Conservation (phyloP, 345 rosid genomes). For the Boechera divaricarpa region DNA sequence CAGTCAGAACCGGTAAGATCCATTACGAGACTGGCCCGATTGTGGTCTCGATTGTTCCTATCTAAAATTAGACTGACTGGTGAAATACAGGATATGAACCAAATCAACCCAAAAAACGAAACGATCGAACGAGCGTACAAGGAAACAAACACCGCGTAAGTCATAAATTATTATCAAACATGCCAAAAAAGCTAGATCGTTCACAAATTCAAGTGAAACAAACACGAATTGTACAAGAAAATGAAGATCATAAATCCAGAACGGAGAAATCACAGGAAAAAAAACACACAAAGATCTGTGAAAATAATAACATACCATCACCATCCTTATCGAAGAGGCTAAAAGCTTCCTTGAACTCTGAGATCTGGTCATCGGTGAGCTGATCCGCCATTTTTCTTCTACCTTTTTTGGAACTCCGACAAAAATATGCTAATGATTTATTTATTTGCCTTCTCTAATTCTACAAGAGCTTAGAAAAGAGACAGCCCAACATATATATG, state of each 20-base stretch:
- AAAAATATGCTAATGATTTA: background rate
- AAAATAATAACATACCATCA: constrained; percentile 47
- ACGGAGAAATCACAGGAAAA: background rate
- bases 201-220: constrained; percentile 20
- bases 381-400: constrained; percentile 55
- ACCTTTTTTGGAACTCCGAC: constrained; percentile 18
- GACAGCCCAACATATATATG: constrained; percentile 14
- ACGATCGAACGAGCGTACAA: background rate
- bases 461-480: constrained; percentile 2
- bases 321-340: constrained; percentile 60
- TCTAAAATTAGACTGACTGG: background rate
- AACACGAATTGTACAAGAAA: constrained; percentile 1
- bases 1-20: too few relatives aligned
- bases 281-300: constrained; percentile 24
- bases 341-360: constrained; percentile 52
- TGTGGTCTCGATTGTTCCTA: background rate
- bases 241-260: background rate
- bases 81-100: constrained; percentile 18
- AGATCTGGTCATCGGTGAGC: constrained; percentile 62
- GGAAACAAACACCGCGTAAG: constrained; percentile 17
- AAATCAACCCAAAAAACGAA: background rate
- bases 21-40: too few relatives aligned
- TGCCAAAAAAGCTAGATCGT: constrained; percentile 23
- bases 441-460: background rate
- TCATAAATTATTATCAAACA: constrained; percentile 15